A percentile compares a stretch with the other conserved stretches of the same genome.
phyloP scores from a whole-genome alignment of 2,329 filamentous ascomycete species.

The Xylariaceae sp. region DNA sequence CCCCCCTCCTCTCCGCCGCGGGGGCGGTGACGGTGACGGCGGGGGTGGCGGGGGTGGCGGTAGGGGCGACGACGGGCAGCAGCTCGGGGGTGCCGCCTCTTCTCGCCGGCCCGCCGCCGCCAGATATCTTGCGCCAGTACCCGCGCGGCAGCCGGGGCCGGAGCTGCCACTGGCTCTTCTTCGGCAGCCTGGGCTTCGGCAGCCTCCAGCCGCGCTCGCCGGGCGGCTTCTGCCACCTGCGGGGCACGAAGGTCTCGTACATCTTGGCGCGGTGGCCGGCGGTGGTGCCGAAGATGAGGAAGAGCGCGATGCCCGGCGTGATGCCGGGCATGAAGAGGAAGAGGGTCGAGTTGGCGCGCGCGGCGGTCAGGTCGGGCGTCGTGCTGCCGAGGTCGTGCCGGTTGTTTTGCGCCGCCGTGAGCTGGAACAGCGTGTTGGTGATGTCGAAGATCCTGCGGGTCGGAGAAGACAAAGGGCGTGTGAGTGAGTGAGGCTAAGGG shows the following conservation, averaged over 20 bases:
- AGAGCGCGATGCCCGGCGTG: conserved; percentile 11
- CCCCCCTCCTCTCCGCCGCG: not conserved
- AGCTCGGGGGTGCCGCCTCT: no score
- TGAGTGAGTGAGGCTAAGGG: not conserved
- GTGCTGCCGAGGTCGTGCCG: conserved; percentile 3
- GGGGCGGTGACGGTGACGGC: not conserved
- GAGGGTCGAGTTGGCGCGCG: conserved; percentile 8
- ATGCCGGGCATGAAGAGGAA: conserved; percentile 10
- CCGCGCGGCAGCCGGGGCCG: no score
- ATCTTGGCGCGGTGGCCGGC: conserved; percentile 9
- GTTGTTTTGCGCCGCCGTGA: conserved; percentile 15
- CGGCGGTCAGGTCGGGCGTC: conserved; percentile 8
- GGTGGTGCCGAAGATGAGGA: conserved; percentile 13
- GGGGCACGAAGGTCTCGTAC: conserved; percentile 6
- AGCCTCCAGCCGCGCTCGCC: not conserved
- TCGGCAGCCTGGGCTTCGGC: not conserved
- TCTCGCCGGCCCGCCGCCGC: no score
- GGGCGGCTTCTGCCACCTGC: conserved; percentile 1
- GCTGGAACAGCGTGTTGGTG: conserved; percentile 20
- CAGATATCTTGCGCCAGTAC: not conserved
- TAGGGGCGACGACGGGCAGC: not conserved
- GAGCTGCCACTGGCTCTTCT: not conserved
- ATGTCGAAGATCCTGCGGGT: conserved; percentile 16
- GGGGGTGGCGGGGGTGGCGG: not conserved
- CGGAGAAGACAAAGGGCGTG: not conserved